phyloP scores from a whole-genome alignment of 129 eudicot genomes.

The Arctium minus region DNA sequence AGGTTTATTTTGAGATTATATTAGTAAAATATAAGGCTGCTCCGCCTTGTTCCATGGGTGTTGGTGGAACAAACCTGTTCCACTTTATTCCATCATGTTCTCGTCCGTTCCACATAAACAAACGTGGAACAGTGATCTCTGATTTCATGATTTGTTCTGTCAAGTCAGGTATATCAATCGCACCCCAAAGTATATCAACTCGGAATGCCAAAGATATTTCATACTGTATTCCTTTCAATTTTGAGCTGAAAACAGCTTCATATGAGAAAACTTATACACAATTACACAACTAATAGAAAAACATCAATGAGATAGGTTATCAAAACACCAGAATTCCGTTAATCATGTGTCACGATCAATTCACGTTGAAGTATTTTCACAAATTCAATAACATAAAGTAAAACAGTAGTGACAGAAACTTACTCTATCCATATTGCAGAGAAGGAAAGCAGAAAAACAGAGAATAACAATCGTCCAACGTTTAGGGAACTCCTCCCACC shows the following conservation, averaged over 20 bases:
- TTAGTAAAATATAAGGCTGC: too few relatives aligned
- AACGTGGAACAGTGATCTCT: too few relatives aligned
- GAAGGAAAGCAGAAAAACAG: constrained; percentile 82
- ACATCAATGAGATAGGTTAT: background rate
- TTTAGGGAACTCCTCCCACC: constrained; percentile 92
- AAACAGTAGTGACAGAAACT: constrained; percentile 14
- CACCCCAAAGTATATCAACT: background rate
- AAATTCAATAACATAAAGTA: background rate
- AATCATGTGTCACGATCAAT: background rate
- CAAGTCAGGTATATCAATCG: too few relatives aligned
- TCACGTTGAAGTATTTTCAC: background rate
- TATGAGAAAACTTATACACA: background rate
- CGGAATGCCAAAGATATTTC: background rate
- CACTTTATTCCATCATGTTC: too few relatives aligned
- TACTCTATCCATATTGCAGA: constrained; percentile 96
- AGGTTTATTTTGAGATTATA: too few relatives aligned
- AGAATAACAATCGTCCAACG: constrained; percentile 83
- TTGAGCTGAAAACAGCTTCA: background rate
- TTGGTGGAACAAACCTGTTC: too few relatives aligned
- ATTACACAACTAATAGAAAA: background rate
- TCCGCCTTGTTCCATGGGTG: too few relatives aligned
- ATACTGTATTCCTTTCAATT: background rate
- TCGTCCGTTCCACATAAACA: too few relatives aligned
- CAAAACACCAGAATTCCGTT: background rate
- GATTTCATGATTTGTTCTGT: too few relatives aligned